These are phyloP conservation scores for Pseudocercospora vitis DNA, from an alignment of 2,329 filamentous ascomycete species.

Conservation along the genomic window DNA sequence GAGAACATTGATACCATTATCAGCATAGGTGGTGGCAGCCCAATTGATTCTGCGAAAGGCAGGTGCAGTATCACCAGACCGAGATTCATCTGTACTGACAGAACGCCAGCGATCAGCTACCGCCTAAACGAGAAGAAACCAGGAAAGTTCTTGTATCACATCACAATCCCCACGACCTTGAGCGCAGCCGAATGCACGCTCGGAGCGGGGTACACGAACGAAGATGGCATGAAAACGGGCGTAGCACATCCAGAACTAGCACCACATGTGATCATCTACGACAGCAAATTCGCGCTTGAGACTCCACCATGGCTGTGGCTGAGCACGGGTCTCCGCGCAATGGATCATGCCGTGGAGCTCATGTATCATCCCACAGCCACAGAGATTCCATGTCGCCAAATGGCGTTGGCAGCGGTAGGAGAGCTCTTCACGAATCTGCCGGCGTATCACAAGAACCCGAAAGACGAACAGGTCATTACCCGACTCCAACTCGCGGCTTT, in stretches of 20 bases:
- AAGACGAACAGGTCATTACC: slow-evolving; percentile 52
- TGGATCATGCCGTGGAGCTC: slow-evolving; percentile 57
- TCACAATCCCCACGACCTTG: slow-evolving; percentile 52
- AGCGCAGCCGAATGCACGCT: slow-evolving; percentile 58
- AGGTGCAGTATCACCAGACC: background rate
- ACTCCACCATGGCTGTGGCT: slow-evolving; percentile 54
- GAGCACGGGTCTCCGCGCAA: slow-evolving; percentile 53
- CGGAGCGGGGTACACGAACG: slow-evolving; percentile 53
- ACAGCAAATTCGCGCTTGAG: slow-evolving; percentile 51
- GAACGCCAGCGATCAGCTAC: slow-evolving; percentile 43
- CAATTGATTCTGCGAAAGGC: slow-evolving; percentile 53
- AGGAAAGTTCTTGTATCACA: slow-evolving; percentile 46
- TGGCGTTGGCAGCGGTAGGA: slow-evolving; percentile 47
- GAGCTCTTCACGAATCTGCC: slow-evolving; percentile 52
- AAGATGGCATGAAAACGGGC: slow-evolving; percentile 50
- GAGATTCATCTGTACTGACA: background rate
- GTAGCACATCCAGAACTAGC: slow-evolving; percentile 46
- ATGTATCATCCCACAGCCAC: slow-evolving; percentile 54
- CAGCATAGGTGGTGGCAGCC: slow-evolving; percentile 55
- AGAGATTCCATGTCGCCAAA: slow-evolving; percentile 52
- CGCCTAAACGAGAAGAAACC: slow-evolving; percentile 43
- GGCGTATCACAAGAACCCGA: slow-evolving; percentile 48
- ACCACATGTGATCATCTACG: slow-evolving; percentile 55
- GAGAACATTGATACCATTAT: slow-evolving; percentile 55
- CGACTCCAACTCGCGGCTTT: slow-evolving; percentile 55